phyloP scores from a whole-genome alignment of 2,329 filamentous ascomycete genomes.

The Fusarium compactum region DNA sequence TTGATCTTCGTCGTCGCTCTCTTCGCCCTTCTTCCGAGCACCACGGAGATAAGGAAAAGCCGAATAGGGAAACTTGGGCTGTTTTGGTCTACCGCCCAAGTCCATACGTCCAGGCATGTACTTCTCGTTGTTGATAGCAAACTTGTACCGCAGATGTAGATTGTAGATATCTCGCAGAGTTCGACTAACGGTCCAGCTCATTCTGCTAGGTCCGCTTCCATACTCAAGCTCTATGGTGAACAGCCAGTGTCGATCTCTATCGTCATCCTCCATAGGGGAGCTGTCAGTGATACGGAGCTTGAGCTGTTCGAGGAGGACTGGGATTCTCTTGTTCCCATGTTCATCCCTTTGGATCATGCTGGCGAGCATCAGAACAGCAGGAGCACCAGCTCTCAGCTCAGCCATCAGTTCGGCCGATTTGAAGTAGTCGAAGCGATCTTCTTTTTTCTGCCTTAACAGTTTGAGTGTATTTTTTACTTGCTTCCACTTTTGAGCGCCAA shows the following conservation, averaged over 20 bases:
- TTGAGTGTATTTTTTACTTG: conserved; percentile 92
- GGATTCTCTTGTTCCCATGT: conserved; percentile 93
- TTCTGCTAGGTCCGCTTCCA: conserved; percentile 91
- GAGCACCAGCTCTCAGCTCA: conserved; percentile 90
- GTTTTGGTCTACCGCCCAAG: conserved; percentile 75
- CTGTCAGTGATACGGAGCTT: conserved; percentile 90
- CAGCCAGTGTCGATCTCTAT: conserved; percentile 78
- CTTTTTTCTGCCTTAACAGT: conserved; percentile 81
- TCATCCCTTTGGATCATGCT: conserved; percentile 99
- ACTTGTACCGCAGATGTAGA: conserved; percentile 92
- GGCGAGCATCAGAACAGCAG: conserved; percentile 91
- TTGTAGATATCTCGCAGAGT: conserved; percentile 92
- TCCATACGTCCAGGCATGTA: conserved; percentile 78
- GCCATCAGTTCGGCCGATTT: conserved; percentile 98
- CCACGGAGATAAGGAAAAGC: conserved; percentile 91
- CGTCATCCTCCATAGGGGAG: conserved; percentile 72
- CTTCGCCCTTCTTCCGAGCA: conserved; percentile 81
- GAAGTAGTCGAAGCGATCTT: conserved; percentile 89
- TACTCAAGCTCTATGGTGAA: conserved; percentile 97
- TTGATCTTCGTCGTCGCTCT: conserved; percentile 79
- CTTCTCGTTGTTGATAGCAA: conserved; percentile 85
- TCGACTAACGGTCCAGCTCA: conserved; percentile 94
- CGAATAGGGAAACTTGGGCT: conserved; percentile 89
- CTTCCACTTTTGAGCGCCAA: conserved; percentile 87
- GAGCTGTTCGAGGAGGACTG: conserved; percentile 93